These are phyloP conservation scores for Cystobasidium tubakii DNA, from an alignment of 768 basidiomycete genomes.

Conservation along the genomic window DNA sequence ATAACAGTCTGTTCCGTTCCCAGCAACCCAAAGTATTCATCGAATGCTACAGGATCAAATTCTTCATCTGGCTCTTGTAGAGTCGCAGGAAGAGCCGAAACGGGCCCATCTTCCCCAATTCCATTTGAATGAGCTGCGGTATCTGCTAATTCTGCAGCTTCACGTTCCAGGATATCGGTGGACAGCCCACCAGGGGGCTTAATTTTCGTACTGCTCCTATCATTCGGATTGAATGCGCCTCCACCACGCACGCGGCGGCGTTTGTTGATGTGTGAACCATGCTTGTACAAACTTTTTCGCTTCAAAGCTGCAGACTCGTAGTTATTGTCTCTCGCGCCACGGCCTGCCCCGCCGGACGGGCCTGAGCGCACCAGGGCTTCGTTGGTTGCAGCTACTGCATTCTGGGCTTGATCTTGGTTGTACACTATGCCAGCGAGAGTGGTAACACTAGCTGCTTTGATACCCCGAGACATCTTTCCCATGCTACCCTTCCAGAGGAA, in stretches of 20 bases:
- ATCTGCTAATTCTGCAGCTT: constrained; percentile 55
- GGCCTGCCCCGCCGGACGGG: neutral
- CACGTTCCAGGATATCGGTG: constrained; percentile 41
- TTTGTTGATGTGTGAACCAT: constrained; percentile 54
- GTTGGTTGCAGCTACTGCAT: neutral
- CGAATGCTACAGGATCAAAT: constrained; percentile 57
- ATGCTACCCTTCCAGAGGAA: constrained; percentile 70
- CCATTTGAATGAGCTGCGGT: neutral
- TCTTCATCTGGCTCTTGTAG: constrained; percentile 34
- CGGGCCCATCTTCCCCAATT: constrained; percentile 11
- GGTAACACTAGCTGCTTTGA: constrained; percentile 37
- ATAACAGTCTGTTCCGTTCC: constrained; percentile 72
- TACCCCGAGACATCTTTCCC: constrained; percentile 45
- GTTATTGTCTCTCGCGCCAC: constrained; percentile 28
- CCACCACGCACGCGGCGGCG: constrained; percentile 74
- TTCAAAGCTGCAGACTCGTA: constrained; percentile 66
- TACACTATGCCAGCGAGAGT: neutral
- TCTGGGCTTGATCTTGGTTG: neutral
- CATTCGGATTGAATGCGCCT: constrained; percentile 48
- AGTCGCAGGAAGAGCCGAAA: constrained; percentile 20
- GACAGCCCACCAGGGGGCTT: constrained; percentile 38
- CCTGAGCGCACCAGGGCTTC: neutral
- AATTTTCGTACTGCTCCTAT: constrained; percentile 30
- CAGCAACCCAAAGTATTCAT: constrained; percentile 72
- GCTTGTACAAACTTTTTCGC: constrained; percentile 60